Evolutionary conservation across 176 grass and related monocot genomes (phyloP), one percentile per base, ranked within the genome.

Genomic region (Elaeis guineensis): DNA sequence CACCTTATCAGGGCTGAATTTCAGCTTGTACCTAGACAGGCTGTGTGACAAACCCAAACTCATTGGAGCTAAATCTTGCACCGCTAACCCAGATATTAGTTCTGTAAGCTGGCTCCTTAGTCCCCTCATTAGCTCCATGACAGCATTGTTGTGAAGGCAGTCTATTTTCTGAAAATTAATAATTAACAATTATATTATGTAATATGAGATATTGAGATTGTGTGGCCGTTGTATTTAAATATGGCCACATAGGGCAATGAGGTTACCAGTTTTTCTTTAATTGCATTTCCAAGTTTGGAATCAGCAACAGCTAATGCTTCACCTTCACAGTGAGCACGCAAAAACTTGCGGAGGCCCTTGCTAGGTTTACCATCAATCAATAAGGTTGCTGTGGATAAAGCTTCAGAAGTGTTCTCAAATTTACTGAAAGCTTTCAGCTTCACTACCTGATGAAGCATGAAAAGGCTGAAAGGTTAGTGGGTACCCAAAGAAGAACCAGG

Each of bases 1-100:
- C 51, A 89, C 90, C 85, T 95, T 95, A 59, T 95, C 90, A 35
- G 90, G 85, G 62, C 90, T 95, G 77, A 95, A 95, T 72, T 95
- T 89, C 52, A 95, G 79, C 76, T 95, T 95, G 74, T 95, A 89
- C 66, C 90, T 89, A 64, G 85, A 95, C 60, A 95, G 80, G 57
- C 90, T 89, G 58, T 95, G 90, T 5, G 90, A 95, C 50, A 95
- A 77, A 19, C 90, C 90, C 16, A 95, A 64, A 53, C 90, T 95
- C 90, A 95, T 95, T 0, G 90, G 90, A 71, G 78, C 85, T 49
- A 95, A 73, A 64, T 89, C 90, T 72, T 95, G 90, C 57, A 58
- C 73, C 61, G 73, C 90, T 56, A 95, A 62, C 35, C 90, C 90
- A 59, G 90, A 75, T 59, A 95, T 95, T 23, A 95, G 90, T 23